A percentile compares a stretch with the other conserved stretches of the same genome.
Conservation (phyloP, 1,284 basidiomycete genomes). For the Cryptococcus depauperatus region DNA sequence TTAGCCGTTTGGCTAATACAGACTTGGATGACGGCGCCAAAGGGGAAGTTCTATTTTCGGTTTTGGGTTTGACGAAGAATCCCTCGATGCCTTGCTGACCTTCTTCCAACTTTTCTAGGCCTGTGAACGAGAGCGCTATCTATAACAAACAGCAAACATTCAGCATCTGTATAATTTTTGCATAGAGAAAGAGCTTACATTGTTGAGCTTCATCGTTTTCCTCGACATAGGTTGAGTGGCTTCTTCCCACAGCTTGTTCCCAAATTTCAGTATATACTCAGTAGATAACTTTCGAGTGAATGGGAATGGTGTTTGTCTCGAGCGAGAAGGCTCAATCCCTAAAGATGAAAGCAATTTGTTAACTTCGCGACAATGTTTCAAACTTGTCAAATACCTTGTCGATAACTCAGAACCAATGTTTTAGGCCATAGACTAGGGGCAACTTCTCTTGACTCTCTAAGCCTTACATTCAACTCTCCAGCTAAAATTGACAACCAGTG, state of each 20-base stretch:
- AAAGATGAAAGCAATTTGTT: background rate
- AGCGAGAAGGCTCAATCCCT: constrained; percentile 62
- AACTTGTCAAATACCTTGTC: constrained; percentile 52
- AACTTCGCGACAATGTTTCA: background rate
- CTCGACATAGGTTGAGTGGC: constrained; percentile 53
- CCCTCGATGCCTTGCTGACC: constrained; percentile 81
- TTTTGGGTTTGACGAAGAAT: constrained; percentile 54
- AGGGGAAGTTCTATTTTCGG: background rate
- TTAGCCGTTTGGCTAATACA: constrained; percentile 16
- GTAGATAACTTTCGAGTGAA: constrained; percentile 64
- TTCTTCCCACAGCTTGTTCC: constrained; percentile 80
- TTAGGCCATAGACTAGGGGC: constrained; percentile 83
- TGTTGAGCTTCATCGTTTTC: constrained; percentile 57
- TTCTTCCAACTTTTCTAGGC: constrained; percentile 66
- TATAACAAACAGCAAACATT: constrained; percentile 7
- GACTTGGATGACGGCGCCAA: no score
- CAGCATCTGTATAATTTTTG: background rate
- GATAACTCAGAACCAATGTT: constrained; percentile 67
- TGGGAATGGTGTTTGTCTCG: constrained; percentile 76
- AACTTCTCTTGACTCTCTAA: constrained; percentile 70
- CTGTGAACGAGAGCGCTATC: constrained; percentile 70
- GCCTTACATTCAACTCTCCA: constrained; percentile 74
- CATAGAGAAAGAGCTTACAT: constrained; percentile 34
- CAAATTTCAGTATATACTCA: constrained; percentile 68
- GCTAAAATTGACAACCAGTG: constrained; percentile 89